Percentiles rank a stretch among this genome's conserved stretches.
Conservation (phyloP, 441 rosid species). For the Arabidopsis hybrid region DNA sequence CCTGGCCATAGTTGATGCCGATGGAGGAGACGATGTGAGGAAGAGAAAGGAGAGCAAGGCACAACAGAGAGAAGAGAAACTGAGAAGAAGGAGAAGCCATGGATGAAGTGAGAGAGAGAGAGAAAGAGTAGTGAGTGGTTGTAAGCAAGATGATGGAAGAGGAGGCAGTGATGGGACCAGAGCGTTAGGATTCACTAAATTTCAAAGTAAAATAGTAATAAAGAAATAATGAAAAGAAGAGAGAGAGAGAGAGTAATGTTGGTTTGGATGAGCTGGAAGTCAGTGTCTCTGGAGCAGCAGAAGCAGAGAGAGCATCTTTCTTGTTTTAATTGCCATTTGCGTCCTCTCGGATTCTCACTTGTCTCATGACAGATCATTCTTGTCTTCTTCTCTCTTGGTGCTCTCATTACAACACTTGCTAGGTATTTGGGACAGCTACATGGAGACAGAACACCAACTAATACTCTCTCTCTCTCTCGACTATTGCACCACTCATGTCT, state of each 20-base stretch:
- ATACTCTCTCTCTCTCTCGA: neutral
- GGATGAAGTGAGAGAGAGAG: slow-evolving; percentile 33
- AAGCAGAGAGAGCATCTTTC: slow-evolving; percentile 42
- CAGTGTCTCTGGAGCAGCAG: slow-evolving; percentile 39
- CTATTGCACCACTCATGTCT: slow-evolving; percentile 9
- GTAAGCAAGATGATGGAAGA: slow-evolving; percentile 38
- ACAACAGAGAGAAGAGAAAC: slow-evolving; percentile 28
- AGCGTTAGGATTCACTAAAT: slow-evolving; percentile 48
- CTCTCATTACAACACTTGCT: slow-evolving; percentile 38
- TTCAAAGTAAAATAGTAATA: slow-evolving; percentile 39
- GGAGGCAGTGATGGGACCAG: slow-evolving; percentile 44
- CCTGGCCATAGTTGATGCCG: slow-evolving; percentile 94
- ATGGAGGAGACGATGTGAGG: slow-evolving; percentile 54
- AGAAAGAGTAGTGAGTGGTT: slow-evolving; percentile 24
- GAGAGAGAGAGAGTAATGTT: slow-evolving; percentile 39
- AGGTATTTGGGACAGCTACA: slow-evolving; percentile 36
- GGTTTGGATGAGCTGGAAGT: slow-evolving; percentile 49
- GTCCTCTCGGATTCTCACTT: slow-evolving; percentile 32
- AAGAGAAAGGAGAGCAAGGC: slow-evolving; percentile 37
- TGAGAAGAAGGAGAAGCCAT: slow-evolving; percentile 41
- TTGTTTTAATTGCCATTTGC: slow-evolving; percentile 39
- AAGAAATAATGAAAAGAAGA: slow-evolving; percentile 37
- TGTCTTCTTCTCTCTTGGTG: slow-evolving; percentile 37
- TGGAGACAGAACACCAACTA: slow-evolving; percentile 16
- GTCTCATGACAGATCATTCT: slow-evolving; percentile 39